Base-by-base conservation (phyloP, 2,329 filamentous ascomycete genomes). In the Sporothrix pallida region DNA sequence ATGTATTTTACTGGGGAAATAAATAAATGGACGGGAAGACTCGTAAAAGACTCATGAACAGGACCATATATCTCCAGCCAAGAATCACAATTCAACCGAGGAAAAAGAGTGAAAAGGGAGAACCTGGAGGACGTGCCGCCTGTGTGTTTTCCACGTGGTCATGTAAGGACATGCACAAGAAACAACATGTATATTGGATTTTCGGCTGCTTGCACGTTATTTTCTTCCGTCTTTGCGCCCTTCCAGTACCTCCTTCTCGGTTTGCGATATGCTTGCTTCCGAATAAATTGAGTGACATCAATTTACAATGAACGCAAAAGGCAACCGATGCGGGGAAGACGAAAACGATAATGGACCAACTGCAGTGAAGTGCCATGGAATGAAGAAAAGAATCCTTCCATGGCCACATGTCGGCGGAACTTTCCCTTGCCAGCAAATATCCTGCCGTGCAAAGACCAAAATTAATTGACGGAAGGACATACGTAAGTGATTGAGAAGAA, bases 121-220 rank as follows among this genome's bases (percentile, higher is more conserved):
- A 37, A 37, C 31, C 20, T 56, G 52, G 23, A 48, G 12, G 42
- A 46, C 42, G 42, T 67, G 62, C 62, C 42, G 62, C 15, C n/a
- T 20, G 10, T 48, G n/a, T 48, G 26, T 67, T 46, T 44, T 67
- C 42, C 62, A 67, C 62, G 62, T 48, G 62, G 42, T n/a, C 62
- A 48, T 23, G 20, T 8, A 20, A 9, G n/a, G 6, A 10, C 7
- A 20, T 20, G 52, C 12, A 26, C n/a, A 26, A 6, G 20, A 65
- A 48, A 20, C 42, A 48, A n/a, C 9, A 9, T 23, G 62, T 67
- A 26, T 3, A 48, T 26, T 67, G 37, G n/a, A 48, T 26, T 48
- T 20, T 46, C 42, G 42, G 37, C 7, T 46, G 10, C 37, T 65
- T 37, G 37, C 60, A 65, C 15, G 42, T 65, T 65, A 37, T 37